phyloP scores from a whole-genome alignment of 371 early-diverging fungal species.

The Actinomortierella wolfii region DNA sequence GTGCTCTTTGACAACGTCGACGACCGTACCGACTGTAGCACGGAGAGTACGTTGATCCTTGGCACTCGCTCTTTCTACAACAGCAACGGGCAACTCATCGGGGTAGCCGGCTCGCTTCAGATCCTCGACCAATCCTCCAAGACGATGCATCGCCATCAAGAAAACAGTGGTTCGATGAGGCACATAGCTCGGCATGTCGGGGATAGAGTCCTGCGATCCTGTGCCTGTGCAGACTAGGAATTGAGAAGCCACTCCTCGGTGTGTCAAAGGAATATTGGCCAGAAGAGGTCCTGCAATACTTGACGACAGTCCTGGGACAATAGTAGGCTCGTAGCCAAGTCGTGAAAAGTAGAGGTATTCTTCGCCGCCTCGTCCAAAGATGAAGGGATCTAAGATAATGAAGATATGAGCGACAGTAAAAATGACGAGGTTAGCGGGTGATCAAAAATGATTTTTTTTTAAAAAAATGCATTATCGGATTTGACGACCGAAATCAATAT shows the following conservation, averaged over 20 bases:
- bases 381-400: slow-evolving; percentile 72
- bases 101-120: slow-evolving; percentile 65
- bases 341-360: slow-evolving; percentile 78
- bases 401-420: neutral
- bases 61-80: slow-evolving; percentile 79
- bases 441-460: neutral
- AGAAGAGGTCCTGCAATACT: slow-evolving; percentile 75
- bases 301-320: slow-evolving; percentile 88
- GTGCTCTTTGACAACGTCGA: slow-evolving; percentile 63
- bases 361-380: slow-evolving; percentile 94
- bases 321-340: slow-evolving; percentile 64
- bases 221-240: slow-evolving; percentile 86
- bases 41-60: slow-evolving; percentile 71
- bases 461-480: neutral
- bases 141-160: slow-evolving; percentile 84
- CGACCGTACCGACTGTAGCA: slow-evolving; percentile 62
- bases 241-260: slow-evolving; percentile 86
- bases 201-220: slow-evolving; percentile 59
- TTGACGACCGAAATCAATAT: neutral
- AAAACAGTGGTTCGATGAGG: slow-evolving; percentile 81
- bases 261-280: slow-evolving; percentile 87
- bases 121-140: slow-evolving; percentile 62
- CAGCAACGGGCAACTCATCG: slow-evolving; percentile 67
- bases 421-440: neutral
- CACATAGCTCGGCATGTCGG: slow-evolving; percentile 70